Percentiles rank a stretch among this genome's conserved stretches.
Conservation (phyloP, 108 stramenopile species). For the Cyclotella cryptica region DNA sequence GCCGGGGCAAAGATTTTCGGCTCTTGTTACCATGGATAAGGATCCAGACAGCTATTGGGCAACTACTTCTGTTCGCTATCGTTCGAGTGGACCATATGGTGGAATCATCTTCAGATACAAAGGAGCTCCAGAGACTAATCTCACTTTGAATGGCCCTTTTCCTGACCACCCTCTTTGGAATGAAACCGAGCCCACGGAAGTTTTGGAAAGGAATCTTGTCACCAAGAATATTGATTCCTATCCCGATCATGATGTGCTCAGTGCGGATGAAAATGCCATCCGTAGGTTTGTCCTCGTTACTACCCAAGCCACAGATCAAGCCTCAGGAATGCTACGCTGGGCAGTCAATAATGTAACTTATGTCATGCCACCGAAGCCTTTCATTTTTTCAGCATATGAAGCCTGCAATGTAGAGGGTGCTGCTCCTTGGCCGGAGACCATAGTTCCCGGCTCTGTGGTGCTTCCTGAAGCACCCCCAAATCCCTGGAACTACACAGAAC, state of each 20-base stretch:
- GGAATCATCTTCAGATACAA: conserved; percentile 29
- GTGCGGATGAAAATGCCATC: conserved; percentile 27
- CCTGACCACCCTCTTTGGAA: conserved; percentile 39
- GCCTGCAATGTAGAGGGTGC: conserved; percentile 28
- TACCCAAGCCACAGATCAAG: conserved; percentile 31
- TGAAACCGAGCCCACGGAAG: conserved; percentile 20
- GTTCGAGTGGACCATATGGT: conserved; percentile 20
- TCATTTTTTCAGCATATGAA: conserved; percentile 33
- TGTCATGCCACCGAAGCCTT: neutral
- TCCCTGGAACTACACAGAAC: conserved; percentile 48
- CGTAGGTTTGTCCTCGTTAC: conserved; percentile 37
- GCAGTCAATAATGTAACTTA: conserved; percentile 31
- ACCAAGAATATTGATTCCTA: conserved; percentile 30
- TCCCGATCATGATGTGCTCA: conserved; percentile 29
- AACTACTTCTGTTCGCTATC: conserved; percentile 40
- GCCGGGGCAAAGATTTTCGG: conserved; percentile 50
- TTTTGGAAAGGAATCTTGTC: conserved; percentile 34
- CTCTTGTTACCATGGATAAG: conserved; percentile 48
- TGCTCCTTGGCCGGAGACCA: conserved; percentile 35
- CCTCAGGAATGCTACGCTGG: conserved; percentile 30
- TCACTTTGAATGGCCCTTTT: conserved; percentile 27
- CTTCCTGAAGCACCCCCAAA: conserved; percentile 40
- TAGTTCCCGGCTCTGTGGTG: conserved; percentile 24
- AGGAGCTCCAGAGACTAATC: conserved; percentile 15
- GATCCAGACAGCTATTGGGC: conserved; percentile 44